Evolutionary conservation across 2,329 filamentous ascomycete species (phyloP).

Genomic region (Neonectria hederae): DNA sequence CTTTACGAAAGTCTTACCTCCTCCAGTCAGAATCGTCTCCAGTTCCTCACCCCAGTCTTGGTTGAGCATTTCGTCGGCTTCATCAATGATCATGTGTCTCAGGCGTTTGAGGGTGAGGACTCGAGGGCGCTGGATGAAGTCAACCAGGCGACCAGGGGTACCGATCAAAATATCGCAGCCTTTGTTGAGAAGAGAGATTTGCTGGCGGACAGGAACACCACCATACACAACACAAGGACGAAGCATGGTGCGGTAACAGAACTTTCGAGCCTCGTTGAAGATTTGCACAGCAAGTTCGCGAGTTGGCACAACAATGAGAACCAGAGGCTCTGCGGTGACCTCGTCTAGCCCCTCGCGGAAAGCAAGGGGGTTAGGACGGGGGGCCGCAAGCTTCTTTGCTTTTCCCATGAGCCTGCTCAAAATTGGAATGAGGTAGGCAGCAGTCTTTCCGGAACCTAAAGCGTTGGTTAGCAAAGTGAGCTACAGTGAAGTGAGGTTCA

Average conservation of each 20-base stretch:
- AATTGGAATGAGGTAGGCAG: slow-evolving; percentile 89
- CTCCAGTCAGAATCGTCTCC: slow-evolving; percentile 78
- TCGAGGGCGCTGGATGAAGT: slow-evolving; percentile 80
- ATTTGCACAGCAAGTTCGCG: slow-evolving; percentile 94
- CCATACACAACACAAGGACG: slow-evolving; percentile 92
- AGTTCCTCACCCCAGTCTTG: slow-evolving; percentile 82
- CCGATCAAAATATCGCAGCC: slow-evolving; percentile 92
- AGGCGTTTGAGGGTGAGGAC: slow-evolving; percentile 79
- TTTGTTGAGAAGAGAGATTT: slow-evolving; percentile 77
- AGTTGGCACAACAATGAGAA: slow-evolving; percentile 85
- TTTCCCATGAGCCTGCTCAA: slow-evolving; percentile 95
- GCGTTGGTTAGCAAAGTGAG: not conserved
- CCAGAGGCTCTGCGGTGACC: slow-evolving; percentile 84
- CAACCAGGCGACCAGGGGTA: slow-evolving; percentile 85
- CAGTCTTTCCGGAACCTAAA: slow-evolving; percentile 93
- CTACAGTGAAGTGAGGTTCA: not conserved
- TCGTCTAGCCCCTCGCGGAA: slow-evolving; percentile 59
- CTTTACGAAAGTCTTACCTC: slow-evolving; percentile 67
- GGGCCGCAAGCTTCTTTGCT: slow-evolving; percentile 84
- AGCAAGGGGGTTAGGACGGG: slow-evolving; percentile 72
- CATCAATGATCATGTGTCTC: slow-evolving; percentile 86
- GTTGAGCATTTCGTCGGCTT: slow-evolving; percentile 92
- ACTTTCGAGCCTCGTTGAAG: slow-evolving; percentile 90
- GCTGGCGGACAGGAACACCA: slow-evolving; percentile 75
- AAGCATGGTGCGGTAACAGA: slow-evolving; percentile 95